These are phyloP conservation scores for Tylopilus sp. DNA, from an alignment of 1,284 basidiomycete genomes.

Conservation along the genomic window DNA sequence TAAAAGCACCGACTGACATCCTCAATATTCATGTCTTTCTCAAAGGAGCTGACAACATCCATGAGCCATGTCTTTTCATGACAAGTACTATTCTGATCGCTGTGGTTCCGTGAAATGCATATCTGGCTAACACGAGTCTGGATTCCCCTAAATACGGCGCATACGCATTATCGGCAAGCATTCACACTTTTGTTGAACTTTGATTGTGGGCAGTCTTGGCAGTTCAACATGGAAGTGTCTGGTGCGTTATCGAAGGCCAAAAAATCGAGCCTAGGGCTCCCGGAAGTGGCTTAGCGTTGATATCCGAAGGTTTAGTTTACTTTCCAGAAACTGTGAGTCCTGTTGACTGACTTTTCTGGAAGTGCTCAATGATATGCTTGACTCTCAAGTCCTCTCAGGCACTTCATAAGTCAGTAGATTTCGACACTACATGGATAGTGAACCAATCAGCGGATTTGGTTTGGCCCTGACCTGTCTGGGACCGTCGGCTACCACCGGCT, in stretches of 20 bases:
- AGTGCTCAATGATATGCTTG: constrained; percentile 87
- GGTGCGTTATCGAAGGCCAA: constrained; percentile 60
- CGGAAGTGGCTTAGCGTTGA: constrained; percentile 82
- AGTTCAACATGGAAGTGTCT: constrained; percentile 82
- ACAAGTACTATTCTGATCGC: constrained; percentile 39
- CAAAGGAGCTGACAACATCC: too few species aligned
- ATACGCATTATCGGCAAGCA: constrained; percentile 41
- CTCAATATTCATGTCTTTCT: constrained; percentile 36
- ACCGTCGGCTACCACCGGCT: too few species aligned
- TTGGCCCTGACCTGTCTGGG: too few species aligned
- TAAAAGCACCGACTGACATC: constrained; percentile 80
- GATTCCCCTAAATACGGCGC: constrained; percentile 86
- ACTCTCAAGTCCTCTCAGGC: constrained; percentile 52
- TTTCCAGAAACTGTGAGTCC: neutral
- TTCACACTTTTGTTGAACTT: constrained; percentile 4
- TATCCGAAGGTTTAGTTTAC: constrained; percentile 66
- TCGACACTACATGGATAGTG: constrained; percentile 69
- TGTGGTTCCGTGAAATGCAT: constrained; percentile 16
- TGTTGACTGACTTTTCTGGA: constrained; percentile 11
- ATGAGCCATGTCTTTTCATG: constrained; percentile 78
- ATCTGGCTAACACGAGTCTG: constrained; percentile 60
- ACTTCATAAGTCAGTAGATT: neutral
- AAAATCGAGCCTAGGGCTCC: constrained; percentile 80
- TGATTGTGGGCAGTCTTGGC: constrained; percentile 58
- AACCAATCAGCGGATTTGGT: too few species aligned